Percentiles rank a stretch among this genome's conserved stretches.
Evolutionary conservation across 2,329 filamentous ascomycete species (phyloP).

Genomic region (Colletotrichum melonis): DNA sequence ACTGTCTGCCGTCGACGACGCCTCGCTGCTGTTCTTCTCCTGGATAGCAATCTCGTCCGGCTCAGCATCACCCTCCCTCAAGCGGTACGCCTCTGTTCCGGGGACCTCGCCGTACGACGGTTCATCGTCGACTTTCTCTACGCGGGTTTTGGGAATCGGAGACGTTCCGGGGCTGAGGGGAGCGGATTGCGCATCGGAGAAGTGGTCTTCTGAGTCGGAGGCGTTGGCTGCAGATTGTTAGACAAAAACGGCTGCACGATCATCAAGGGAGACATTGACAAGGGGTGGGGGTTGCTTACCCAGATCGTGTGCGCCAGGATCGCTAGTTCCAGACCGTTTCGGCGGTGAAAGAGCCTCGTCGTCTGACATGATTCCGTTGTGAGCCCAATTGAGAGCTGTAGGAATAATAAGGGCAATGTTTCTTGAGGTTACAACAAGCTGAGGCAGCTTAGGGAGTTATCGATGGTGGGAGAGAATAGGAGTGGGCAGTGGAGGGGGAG

Average conservation of each 20-base stretch:
- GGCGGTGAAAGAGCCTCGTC: constrained; percentile 54
- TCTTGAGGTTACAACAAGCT: constrained; percentile 5
- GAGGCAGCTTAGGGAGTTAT: constrained; percentile 12
- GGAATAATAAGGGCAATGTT: not conserved
- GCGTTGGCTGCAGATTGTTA: constrained; percentile 54
- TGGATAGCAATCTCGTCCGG: constrained; percentile 70
- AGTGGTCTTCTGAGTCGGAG: constrained; percentile 77
- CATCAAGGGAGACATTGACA: constrained; percentile 13
- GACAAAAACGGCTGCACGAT: constrained; percentile 24
- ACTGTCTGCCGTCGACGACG: constrained; percentile 39
- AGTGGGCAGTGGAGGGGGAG: constrained; percentile 29
- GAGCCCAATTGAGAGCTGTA: constrained; percentile 1
- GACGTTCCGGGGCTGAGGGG: constrained; percentile 56
- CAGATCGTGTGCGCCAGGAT: constrained; percentile 71
- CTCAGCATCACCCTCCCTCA: constrained; percentile 66
- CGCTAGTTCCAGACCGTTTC: constrained; percentile 54
- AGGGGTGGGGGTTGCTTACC: constrained; percentile 49
- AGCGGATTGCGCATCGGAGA: constrained; percentile 73
- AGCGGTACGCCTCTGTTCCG: constrained; percentile 67
- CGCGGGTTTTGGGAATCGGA: constrained; percentile 68
- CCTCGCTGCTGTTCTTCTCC: constrained; percentile 35
- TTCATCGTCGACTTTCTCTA: constrained; percentile 69
- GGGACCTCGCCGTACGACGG: constrained; percentile 71
- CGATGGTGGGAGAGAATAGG: constrained; percentile 31
- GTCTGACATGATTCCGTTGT: constrained; percentile 42